These are phyloP conservation scores for Phytopythium vexans DNA, from an alignment of 352 stramenopile genomes.

Conservation along the genomic window DNA sequence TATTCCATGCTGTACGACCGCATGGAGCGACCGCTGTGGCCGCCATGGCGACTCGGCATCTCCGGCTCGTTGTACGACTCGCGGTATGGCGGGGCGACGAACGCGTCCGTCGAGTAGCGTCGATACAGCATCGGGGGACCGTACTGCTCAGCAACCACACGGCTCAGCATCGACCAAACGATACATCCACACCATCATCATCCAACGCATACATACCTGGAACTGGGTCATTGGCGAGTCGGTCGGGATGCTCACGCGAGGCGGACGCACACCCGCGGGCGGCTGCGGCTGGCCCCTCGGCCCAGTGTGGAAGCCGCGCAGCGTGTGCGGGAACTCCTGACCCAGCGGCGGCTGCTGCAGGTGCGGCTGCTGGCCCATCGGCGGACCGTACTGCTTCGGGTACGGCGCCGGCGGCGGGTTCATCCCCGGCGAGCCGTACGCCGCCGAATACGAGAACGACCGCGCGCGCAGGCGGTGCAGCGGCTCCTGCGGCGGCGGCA, in stretches of 20 bases:
- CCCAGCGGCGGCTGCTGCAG: constrained; percentile 29
- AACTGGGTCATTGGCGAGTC: constrained; percentile 71
- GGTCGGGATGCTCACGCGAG: constrained; percentile 63
- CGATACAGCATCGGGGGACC: constrained; percentile 55
- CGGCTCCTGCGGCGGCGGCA: constrained; percentile 63
- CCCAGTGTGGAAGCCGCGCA: constrained; percentile 50
- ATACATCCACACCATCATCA: background rate
- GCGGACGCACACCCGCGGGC: constrained; percentile 38
- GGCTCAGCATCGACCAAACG: constrained; percentile 4
- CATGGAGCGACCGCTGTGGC: constrained; percentile 43
- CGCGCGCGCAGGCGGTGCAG: constrained; percentile 65
- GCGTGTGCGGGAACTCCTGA: constrained; percentile 54
- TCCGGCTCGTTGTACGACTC: constrained; percentile 62
- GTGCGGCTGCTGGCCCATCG: constrained; percentile 41
- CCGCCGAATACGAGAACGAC: constrained; percentile 74
- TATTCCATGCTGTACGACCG: constrained; percentile 82
- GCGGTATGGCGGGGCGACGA: constrained; percentile 53
- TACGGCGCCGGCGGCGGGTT: constrained; percentile 29
- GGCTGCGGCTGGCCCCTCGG: constrained; percentile 33
- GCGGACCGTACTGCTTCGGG: constrained; percentile 40
- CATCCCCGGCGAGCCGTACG: constrained; percentile 49
- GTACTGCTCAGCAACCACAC: constrained; percentile 18
- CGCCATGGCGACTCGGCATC: constrained; percentile 33
- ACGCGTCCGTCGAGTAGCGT: constrained; percentile 71
- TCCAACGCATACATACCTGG: constrained; percentile 33